Base-by-base conservation (phyloP, 2,329 filamentous ascomycete genomes). In the Neonectria hederae region DNA sequence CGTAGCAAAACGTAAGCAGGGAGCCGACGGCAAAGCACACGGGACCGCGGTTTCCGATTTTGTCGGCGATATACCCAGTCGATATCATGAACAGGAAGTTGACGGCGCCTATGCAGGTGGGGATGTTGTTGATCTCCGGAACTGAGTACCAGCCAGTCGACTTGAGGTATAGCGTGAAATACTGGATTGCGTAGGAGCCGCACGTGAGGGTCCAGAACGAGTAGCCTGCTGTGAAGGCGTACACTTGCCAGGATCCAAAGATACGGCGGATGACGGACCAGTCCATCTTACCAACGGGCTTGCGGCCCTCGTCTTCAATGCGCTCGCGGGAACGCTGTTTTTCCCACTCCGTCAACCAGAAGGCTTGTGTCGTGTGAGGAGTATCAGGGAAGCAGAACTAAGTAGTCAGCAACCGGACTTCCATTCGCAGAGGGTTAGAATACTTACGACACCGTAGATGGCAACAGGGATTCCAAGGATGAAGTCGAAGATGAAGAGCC, bases 281-380 rank as follows among this genome's bases (percentile, higher is more conserved):
- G 55, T 81, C 72, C 58, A 81, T 72, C 65, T 78, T 78, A 1
- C 78, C 77, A 2, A 71, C 65, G 3, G 79, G 79, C 52, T 73
- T 75, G 53, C 79, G 76, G 19, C 80, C 81, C 46, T 82, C 81
- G 57, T 88, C 85, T 68, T 91, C 85, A 74, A 95, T 94, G 66
- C 91, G 86, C 49, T 90, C 85, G 14, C 86, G 82, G 65, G 92
- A 89, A 42, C 90, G 84, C 60, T 87, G 82, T 24, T 85, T 84
- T 76, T 94, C 91, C 67, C 89, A 76, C 0, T 79, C 78, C 74
- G 73, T 81, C 22, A 83, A 72, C 52, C 79, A 84, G 60, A 79
- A 82, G 0, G 82, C 81, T 1, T 69, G 74, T 0, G 80, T 82
- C 1, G 74, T 80, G 57, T 81, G 73, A 0, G 82, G 82, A 0